phyloP scores from a whole-genome alignment of 768 basidiomycete species.

The Calvatia gigantea region DNA sequence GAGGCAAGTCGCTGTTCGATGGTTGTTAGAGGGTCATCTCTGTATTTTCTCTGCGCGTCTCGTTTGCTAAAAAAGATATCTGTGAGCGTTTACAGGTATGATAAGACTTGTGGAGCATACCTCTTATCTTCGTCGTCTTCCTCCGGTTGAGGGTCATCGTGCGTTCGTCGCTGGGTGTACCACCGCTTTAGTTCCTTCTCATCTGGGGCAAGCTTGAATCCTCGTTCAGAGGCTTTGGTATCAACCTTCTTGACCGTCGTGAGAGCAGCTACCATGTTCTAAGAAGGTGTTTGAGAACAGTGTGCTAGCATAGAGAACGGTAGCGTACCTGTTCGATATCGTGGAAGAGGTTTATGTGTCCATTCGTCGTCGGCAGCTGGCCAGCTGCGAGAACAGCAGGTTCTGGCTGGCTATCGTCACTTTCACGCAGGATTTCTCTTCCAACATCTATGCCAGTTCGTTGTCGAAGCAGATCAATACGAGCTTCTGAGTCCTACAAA shows the following conservation, averaged over 20 bases:
- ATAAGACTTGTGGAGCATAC: slow-evolving; percentile 23
- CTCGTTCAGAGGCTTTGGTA: slow-evolving; percentile 61
- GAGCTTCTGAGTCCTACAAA: slow-evolving; percentile 74
- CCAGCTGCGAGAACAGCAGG: slow-evolving; percentile 18
- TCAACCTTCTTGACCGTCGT: slow-evolving; percentile 43
- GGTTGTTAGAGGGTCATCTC: slow-evolving; percentile 69
- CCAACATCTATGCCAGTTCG: slow-evolving; percentile 44
- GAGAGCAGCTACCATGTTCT: slow-evolving; percentile 42
- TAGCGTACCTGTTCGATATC: slow-evolving; percentile 67
- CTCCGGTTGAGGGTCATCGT: slow-evolving; percentile 22
- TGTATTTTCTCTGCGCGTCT: slow-evolving; percentile 59
- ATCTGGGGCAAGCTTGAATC: slow-evolving; percentile 69
- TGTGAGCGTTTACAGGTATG: background rate
- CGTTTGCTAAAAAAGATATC: slow-evolving; percentile 49
- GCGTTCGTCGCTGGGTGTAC: slow-evolving; percentile 46
- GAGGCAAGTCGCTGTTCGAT: slow-evolving; percentile 65
- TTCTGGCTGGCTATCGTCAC: slow-evolving; percentile 33
- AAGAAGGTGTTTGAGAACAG: slow-evolving; percentile 2
- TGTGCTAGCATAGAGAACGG: background rate
- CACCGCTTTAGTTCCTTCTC: slow-evolving; percentile 79
- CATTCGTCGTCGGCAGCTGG: slow-evolving; percentile 43
- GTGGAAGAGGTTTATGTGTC: slow-evolving; percentile 83
- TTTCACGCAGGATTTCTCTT: slow-evolving; percentile 34
- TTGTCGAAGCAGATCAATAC: slow-evolving; percentile 61
- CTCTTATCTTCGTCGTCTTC: slow-evolving; percentile 35